These are phyloP conservation scores for Diplodia intermedia DNA, from an alignment of 2,329 filamentous ascomycete genomes.

Conservation along the genomic window DNA sequence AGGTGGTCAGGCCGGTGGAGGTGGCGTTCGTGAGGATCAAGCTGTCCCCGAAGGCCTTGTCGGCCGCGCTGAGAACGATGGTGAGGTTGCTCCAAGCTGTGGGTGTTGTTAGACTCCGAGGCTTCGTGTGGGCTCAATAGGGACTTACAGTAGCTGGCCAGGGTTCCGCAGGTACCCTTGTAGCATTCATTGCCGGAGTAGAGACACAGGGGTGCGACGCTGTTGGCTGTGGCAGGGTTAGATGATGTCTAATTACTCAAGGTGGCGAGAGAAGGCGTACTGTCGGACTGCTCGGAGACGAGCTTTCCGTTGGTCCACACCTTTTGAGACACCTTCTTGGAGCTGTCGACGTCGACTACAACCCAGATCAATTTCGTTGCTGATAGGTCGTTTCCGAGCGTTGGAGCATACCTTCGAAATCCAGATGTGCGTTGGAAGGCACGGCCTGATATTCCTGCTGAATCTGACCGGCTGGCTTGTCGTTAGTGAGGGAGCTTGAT, in stretches of 20 bases:
- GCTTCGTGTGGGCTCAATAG: too few relatives aligned
- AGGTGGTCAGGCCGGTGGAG: too few relatives aligned
- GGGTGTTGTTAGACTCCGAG: too few relatives aligned
- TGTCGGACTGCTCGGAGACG: constrained; percentile 23
- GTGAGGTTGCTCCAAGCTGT: too few relatives aligned
- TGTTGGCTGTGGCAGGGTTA: not conserved
- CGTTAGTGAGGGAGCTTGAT: not conserved
- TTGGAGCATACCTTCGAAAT: constrained; percentile 1
- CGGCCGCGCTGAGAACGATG: too few relatives aligned
- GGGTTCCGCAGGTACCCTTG: constrained; percentile 23
- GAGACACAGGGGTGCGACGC: not conserved
- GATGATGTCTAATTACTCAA: not conserved
- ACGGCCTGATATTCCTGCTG: not conserved
- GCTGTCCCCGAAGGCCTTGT: too few relatives aligned
- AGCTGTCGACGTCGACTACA: not conserved
- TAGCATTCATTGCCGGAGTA: constrained; percentile 38
- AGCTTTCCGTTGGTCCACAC: constrained; percentile 21
- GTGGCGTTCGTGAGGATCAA: too few relatives aligned
- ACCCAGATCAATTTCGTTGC: not conserved
- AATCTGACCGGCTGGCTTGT: constrained; percentile 1
- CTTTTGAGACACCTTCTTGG: not conserved
- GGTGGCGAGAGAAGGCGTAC: not conserved
- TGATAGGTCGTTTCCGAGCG: not conserved
- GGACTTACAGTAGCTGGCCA: constrained; percentile 23
- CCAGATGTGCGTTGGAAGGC: not conserved